Evolutionary conservation across 1,284 basidiomycete species (phyloP).

Genomic region (Jaminaea rosea): DNA sequence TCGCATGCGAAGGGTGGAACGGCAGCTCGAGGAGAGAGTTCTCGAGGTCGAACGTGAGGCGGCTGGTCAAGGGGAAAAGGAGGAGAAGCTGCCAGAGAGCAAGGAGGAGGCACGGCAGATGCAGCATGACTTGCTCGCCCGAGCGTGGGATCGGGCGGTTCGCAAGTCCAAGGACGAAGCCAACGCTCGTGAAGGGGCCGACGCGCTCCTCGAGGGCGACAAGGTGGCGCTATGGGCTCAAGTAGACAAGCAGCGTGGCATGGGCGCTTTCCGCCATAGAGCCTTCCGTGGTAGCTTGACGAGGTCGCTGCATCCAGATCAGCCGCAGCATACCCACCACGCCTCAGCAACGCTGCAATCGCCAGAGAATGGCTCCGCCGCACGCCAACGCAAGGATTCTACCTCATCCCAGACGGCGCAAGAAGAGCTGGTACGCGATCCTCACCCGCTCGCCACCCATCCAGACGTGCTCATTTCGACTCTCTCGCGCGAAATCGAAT

Average conservation of each 20-base stretch:
- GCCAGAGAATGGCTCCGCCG: slow-evolving; percentile 16
- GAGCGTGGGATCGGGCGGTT: slow-evolving; percentile 14
- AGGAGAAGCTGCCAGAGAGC: slow-evolving; percentile 3
- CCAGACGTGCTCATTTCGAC: slow-evolving; percentile 61
- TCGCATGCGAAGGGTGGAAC: slow-evolving; percentile 19
- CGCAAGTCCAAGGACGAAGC: slow-evolving; percentile 5
- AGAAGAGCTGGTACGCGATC: slow-evolving; percentile 30
- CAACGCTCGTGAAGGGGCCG: slow-evolving; percentile 7
- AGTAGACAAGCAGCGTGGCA: slow-evolving; percentile 38
- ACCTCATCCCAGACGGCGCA: no score
- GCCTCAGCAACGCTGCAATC: no score
- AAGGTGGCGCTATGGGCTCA: neutral
- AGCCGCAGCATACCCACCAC: no score
- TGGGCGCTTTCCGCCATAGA: slow-evolving; percentile 8
- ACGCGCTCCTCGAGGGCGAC: neutral
- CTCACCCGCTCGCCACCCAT: slow-evolving; percentile 64
- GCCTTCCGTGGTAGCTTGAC: neutral
- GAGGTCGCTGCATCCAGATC: neutral
- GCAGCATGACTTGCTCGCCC: neutral
- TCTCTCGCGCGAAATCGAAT: slow-evolving; percentile 67
- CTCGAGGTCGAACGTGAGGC: slow-evolving; percentile 20
- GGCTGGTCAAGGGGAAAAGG: slow-evolving; percentile 11
- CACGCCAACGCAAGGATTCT: slow-evolving; percentile 13
- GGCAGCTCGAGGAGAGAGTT: slow-evolving; percentile 33
- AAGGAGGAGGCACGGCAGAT: neutral